Base-by-base conservation (phyloP, 2,329 filamentous ascomycete species). In the Colletotrichum eremochloae region DNA sequence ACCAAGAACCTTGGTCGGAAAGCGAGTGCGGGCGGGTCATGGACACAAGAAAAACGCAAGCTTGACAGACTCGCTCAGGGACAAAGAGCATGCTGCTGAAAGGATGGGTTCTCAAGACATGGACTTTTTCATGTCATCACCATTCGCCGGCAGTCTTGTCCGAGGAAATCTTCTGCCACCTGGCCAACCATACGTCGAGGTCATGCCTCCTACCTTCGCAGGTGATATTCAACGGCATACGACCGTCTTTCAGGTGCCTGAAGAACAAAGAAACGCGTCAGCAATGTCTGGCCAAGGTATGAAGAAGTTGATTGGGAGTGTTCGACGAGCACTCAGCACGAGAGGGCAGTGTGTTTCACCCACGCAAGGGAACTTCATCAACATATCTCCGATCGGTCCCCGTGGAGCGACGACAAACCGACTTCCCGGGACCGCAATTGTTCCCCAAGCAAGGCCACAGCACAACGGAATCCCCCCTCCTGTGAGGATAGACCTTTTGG, bases 121-220 rank as follows among this genome's bases (percentile, higher is more conserved):
- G 4, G 89, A 91, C 70, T 82, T 91, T 20, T 81, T 91, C 18
- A 86, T 92, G 74, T 86, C 91, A 12, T 84, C 91, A 31, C 90
- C 92, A 15, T 92, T 94, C 77, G 91, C 92, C 5, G 94, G 95
- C 12, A 96, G 93, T 75, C 88, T 99, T 48, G 95, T 98, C 29
- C 90, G 96, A 63, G 96, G 96, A 18, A 94, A 95, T 71, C 80
- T 97, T 7, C 89, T 97, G 73, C 94, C 95, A 20, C 96, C 96
- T 1, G 90, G 90, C 0, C 93, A 96, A 73, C 91, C 95, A 0
- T 94, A 93, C 79, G 92, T 98, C 52, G 91, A 95, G 55, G 84
- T 91, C 46, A 82, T 90, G 64, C 84, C 88, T 7, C 86, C 88
- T 7, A 85, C 84, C 60, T 86, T 86, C 4, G 80, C 80, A 20